These are phyloP conservation scores for Rhodotorula babjevae DNA, from an alignment of 768 basidiomycete genomes.

Conservation along the genomic window DNA sequence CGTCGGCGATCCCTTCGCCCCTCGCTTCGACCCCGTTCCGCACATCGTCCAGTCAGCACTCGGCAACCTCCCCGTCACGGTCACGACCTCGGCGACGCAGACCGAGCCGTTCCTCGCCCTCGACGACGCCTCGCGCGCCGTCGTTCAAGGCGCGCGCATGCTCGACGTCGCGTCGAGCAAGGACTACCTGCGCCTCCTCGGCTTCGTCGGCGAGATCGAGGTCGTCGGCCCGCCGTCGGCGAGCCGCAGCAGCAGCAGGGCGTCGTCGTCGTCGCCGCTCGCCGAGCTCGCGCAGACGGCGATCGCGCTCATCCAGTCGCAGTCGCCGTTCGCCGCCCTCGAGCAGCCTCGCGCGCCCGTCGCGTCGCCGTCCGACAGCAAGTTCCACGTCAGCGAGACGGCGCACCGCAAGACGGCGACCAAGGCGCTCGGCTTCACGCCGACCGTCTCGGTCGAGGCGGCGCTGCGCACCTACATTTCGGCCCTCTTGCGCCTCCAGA, in stretches of 20 bases:
- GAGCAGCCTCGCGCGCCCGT: background rate
- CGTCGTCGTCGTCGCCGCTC: conserved; percentile 11
- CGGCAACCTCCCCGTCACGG: conserved; percentile 37
- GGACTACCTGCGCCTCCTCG: conserved; percentile 37
- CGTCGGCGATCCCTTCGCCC: conserved; percentile 39
- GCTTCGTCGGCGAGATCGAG: conserved; percentile 39
- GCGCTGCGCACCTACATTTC: conserved; percentile 35
- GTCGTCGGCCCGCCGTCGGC: conserved; percentile 33
- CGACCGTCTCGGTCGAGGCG: conserved; percentile 18
- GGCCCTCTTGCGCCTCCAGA: conserved; percentile 33
- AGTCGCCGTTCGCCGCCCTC: conserved; percentile 35
- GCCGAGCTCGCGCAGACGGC: conserved; percentile 32
- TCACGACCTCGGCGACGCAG: conserved; percentile 28
- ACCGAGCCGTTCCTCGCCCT: conserved; percentile 34
- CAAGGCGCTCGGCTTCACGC: conserved; percentile 38
- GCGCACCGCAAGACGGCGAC: conserved; percentile 25
- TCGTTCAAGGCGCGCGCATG: conserved; percentile 36
- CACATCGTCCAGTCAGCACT: conserved; percentile 40
- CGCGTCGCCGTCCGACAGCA: conserved; percentile 10
- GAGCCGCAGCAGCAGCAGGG: too few relatives aligned
- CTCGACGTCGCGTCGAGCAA: conserved; percentile 33
- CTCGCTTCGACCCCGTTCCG: conserved; percentile 37
- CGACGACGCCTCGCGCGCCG: conserved; percentile 30
- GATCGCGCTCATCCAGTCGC: conserved; percentile 31
- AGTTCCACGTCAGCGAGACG: conserved; percentile 23